Evolutionary conservation across 73 alveolate species (phyloP).

Genomic region (Urostyla sp.): DNA sequence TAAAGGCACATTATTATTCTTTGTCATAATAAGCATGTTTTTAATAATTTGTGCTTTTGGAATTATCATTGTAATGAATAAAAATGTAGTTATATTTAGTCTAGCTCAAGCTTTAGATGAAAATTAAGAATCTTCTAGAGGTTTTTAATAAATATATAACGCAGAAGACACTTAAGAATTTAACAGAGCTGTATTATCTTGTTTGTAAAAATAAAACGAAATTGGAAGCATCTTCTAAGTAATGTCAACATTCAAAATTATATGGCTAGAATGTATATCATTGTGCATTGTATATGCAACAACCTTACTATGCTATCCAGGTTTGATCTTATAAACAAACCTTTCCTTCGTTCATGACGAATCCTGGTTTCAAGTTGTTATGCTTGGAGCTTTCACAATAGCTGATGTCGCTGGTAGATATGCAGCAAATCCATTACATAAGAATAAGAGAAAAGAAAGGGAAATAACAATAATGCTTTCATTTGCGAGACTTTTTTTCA

Average conservation of each 20-base stretch:
- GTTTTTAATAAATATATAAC: conserved; percentile 23
- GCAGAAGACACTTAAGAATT: conserved; percentile 34
- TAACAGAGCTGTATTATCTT: conserved; percentile 38
- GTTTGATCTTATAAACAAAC: conserved; percentile 23
- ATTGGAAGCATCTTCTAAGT: conserved; percentile 33
- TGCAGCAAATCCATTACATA: neutral
- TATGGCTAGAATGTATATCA: conserved; percentile 30
- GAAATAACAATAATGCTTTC: neutral
- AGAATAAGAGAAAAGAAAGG: neutral
- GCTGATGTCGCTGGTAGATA: conserved; percentile 53
- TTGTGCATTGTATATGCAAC: conserved; percentile 2
- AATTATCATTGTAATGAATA: conserved; percentile 12
- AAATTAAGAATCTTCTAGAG: conserved; percentile 27
- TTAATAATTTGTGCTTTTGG: conserved; percentile 32
- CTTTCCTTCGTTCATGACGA: conserved; percentile 31
- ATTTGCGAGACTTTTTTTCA: conserved; percentile 13
- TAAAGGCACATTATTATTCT: conserved; percentile 42
- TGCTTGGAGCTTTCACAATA: conserved; percentile 15
- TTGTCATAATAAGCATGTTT: neutral
- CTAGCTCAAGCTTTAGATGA: conserved; percentile 29
- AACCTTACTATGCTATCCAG: conserved; percentile 60
- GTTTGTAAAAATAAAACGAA: conserved; percentile 18
- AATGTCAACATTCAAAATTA: conserved; percentile 25
- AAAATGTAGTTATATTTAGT: conserved; percentile 35
- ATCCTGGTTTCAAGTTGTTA: conserved; percentile 53